These are phyloP conservation scores for Paulownia fortunei DNA, from an alignment of 257 asterid species.

Conservation along the genomic window DNA sequence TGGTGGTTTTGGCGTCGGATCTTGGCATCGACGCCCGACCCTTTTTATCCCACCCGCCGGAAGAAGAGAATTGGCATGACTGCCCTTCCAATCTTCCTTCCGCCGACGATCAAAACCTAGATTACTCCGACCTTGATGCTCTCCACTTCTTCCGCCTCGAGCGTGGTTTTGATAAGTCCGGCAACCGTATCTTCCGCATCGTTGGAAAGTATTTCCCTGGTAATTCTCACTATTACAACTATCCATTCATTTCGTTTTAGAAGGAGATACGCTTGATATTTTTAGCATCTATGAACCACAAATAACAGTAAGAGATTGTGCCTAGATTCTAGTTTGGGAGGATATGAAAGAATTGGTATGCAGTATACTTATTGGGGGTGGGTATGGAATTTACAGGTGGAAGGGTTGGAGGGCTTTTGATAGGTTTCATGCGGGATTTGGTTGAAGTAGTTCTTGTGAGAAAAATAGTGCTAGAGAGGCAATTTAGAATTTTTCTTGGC, in stretches of 20 bases:
- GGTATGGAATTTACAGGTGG: not conserved
- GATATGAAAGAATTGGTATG: not conserved
- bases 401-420: not conserved
- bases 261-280: not conserved
- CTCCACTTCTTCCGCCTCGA: constrained; percentile 84
- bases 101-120: constrained; percentile 51
- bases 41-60: constrained; percentile 56
- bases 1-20: constrained; percentile 92
- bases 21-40: constrained; percentile 89
- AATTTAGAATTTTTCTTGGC: not conserved
- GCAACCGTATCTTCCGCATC: constrained; percentile 82
- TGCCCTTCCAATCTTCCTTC: constrained; percentile 59
- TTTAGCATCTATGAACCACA: not conserved
- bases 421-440: not conserved
- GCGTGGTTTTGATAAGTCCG: constrained; percentile 66
- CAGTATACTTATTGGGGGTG: not conserved
- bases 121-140: constrained; percentile 86
- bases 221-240: constrained; percentile 29
- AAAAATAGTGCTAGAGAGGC: not conserved
- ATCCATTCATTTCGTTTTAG: not conserved
- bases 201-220: constrained; percentile 96
- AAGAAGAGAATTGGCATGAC: constrained; percentile 80
- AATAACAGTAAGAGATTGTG: not conserved
- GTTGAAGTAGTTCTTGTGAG: not conserved
- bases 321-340: constrained; percentile 4